Percentiles rank a stretch among this genome's conserved stretches.
Evolutionary conservation across 2,329 filamentous ascomycete species (phyloP).

Genomic region (Tolypocladium paradoxum): DNA sequence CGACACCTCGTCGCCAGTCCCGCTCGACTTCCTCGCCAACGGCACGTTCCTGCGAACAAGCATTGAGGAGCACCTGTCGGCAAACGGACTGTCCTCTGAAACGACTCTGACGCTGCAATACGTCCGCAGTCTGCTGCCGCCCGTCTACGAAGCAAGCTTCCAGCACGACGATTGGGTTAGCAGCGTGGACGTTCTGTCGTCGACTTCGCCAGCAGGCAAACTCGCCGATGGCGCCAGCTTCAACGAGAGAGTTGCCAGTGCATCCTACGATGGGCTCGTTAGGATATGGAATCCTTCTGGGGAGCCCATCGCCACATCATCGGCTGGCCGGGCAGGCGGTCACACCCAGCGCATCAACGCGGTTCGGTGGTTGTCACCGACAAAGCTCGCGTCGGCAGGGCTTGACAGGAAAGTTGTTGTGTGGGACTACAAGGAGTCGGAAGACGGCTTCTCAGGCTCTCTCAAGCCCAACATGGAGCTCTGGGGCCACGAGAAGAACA

Average conservation of each 20-base stretch:
- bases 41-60: slow-evolving; percentile 83
- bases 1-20: slow-evolving; percentile 53
- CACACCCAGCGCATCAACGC: slow-evolving; percentile 70
- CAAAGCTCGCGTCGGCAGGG: slow-evolving; percentile 70
- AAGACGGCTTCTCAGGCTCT: slow-evolving; percentile 46
- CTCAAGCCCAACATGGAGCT: slow-evolving; percentile 70
- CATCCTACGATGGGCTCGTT: slow-evolving; percentile 81
- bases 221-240: slow-evolving; percentile 22
- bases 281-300: slow-evolving; percentile 85
- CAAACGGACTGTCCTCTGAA: slow-evolving; percentile 81
- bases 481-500: slow-evolving; percentile 66
- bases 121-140: slow-evolving; percentile 81
- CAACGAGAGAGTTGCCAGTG: slow-evolving; percentile 65
- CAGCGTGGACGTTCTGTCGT: slow-evolving; percentile 69
- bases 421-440: slow-evolving; percentile 74
- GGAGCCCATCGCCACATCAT: slow-evolving; percentile 69
- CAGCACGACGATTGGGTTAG: slow-evolving; percentile 98
- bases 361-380: slow-evolving; percentile 71
- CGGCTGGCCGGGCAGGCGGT: slow-evolving; percentile 54
- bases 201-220: slow-evolving; percentile 48
- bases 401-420: slow-evolving; percentile 77
- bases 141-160: slow-evolving; percentile 80
- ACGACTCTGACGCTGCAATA: slow-evolving; percentile 84
- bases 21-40: slow-evolving; percentile 92
- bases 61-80: slow-evolving; percentile 79